Evolutionary conservation across 2,329 filamentous ascomycete species (phyloP).

Genomic region (Penicillium fuscoglaucum): DNA sequence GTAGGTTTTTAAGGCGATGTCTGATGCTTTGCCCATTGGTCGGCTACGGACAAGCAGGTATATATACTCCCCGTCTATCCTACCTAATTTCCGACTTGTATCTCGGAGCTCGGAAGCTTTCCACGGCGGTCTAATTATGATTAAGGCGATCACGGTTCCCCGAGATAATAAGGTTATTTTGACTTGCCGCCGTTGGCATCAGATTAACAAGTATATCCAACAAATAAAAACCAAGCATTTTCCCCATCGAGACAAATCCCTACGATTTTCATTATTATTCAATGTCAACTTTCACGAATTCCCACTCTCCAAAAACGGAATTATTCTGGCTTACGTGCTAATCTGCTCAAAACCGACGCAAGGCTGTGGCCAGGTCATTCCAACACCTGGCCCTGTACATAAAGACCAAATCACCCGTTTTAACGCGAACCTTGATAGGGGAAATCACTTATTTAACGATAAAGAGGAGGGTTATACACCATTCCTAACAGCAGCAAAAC

Average conservation of each 20-base stretch:
- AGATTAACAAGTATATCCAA: neutral
- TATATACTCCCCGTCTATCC: neutral
- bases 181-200: neutral
- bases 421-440: too few species aligned
- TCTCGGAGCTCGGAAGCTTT: neutral
- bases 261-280: neutral
- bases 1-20: neutral
- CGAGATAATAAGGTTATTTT: neutral
- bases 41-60: neutral
- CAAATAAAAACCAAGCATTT: neutral
- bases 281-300: neutral
- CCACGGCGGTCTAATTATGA: neutral
- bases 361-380: neutral
- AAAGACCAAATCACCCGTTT: neutral
- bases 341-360: conserved; percentile 3
- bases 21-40: neutral
- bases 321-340: neutral
- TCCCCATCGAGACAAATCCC: too few species aligned
- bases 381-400: neutral
- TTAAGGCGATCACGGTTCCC: neutral
- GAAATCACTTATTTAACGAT: neutral
- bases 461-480: too few species aligned
- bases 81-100: neutral
- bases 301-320: neutral
- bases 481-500: neutral